Conservation (phyloP, 2,329 filamentous ascomycete genomes). For the Nemania bipapillata region DNA sequence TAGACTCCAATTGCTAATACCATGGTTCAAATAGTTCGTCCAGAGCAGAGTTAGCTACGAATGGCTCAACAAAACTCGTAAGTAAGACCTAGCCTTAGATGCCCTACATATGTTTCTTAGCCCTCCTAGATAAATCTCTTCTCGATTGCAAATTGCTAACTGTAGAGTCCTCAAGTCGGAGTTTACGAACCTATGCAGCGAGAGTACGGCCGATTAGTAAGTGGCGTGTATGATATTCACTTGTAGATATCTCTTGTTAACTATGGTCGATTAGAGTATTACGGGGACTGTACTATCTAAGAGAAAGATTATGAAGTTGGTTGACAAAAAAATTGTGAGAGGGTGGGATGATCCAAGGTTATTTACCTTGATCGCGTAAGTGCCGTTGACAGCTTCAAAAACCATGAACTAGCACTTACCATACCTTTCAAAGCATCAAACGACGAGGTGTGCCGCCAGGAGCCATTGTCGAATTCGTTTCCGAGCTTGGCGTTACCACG, state of each 20-base stretch:
- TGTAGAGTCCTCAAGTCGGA: constrained; percentile 59
- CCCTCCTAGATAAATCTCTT: neutral
- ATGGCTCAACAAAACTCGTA: constrained; percentile 78
- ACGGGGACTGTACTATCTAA: constrained; percentile 89
- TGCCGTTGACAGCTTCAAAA: neutral
- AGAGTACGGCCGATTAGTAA: constrained; percentile 67
- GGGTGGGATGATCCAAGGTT: constrained; percentile 93
- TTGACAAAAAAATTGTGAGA: constrained; percentile 79
- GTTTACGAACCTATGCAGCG: constrained; percentile 94
- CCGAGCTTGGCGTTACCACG: constrained; percentile 90
- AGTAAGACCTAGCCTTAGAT: neutral
- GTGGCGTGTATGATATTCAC: neutral
- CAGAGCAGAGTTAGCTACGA: constrained; percentile 88
- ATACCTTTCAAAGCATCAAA: constrained; percentile 66
- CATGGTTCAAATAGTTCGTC: constrained; percentile 66
- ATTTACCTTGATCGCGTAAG: constrained; percentile 57
- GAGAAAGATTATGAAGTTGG: constrained; percentile 81
- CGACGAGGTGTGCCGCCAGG: constrained; percentile 87
- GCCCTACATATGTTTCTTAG: neutral
- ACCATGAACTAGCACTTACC: neutral
- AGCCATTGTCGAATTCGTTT: constrained; percentile 88
- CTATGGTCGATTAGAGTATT: constrained; percentile 63
- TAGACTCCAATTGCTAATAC: neutral
- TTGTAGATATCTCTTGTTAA: neutral
- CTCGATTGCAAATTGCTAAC: neutral